These are phyloP conservation scores for Ustilago xerochloae DNA, from an alignment of 1,284 basidiomycete species.

Conservation along the genomic window DNA sequence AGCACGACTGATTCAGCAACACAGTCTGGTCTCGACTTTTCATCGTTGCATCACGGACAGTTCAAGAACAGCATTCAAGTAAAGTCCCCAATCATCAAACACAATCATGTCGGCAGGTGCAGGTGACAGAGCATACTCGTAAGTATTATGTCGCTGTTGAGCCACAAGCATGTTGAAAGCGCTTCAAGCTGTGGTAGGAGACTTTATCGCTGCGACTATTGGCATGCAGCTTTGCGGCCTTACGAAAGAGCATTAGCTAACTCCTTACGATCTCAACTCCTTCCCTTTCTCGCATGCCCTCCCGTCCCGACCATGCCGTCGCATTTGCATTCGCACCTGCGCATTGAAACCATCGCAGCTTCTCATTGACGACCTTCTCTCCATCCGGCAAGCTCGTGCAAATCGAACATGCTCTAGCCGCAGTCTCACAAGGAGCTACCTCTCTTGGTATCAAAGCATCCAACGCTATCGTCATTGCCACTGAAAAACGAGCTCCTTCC, in stretches of 20 bases:
- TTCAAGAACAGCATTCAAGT: background rate
- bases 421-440: conserved; percentile 86
- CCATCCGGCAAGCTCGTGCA: conserved; percentile 88
- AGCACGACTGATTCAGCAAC: background rate
- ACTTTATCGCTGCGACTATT: too few species aligned
- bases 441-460: conserved; percentile 98
- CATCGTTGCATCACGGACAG: too few species aligned
- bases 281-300: background rate
- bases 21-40: too few species aligned
- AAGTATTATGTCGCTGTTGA: conserved; percentile 7
- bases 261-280: background rate
- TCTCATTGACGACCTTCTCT: conserved; percentile 98
- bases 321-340: background rate
- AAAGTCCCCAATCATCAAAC: too few species aligned
- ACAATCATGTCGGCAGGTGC: conserved; percentile 64
- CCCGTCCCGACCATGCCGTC: background rate
- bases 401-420: conserved; percentile 98
- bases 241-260: background rate
- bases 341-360: conserved; percentile 72
- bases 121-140: conserved; percentile 65
- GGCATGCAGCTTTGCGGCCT: too few species aligned
- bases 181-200: background rate
- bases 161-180: background rate
- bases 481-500: conserved; percentile 98
- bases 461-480: conserved; percentile 98